Evolutionary conservation across 345 rosid genomes (phyloP).

Genomic region (Garcia nutans): DNA sequence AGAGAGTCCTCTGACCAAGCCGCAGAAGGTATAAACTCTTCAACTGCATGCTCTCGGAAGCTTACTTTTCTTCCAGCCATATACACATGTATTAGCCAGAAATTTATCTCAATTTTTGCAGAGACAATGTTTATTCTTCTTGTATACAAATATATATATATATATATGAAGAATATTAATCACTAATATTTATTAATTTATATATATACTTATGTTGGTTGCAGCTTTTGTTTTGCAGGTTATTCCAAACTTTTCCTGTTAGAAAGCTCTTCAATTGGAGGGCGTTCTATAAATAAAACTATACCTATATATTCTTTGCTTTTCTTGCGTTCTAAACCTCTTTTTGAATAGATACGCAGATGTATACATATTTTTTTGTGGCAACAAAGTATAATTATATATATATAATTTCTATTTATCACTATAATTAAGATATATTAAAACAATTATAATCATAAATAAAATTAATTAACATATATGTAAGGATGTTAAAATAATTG

Average conservation of each 20-base stretch:
- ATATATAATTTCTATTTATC: no score
- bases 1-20: slow-evolving; percentile 49
- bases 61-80: slow-evolving; percentile 11
- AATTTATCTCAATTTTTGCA: no score
- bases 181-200: background rate
- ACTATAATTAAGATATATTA: no score
- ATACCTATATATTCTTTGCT: slow-evolving; percentile 29
- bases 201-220: background rate
- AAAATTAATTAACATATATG: no score
- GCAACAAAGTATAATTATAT: no score
- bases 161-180: background rate
- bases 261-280: background rate
- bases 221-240: background rate
- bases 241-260: slow-evolving; percentile 25
- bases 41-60: slow-evolving; percentile 13
- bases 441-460: no score
- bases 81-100: slow-evolving; percentile 22
- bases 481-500: no score
- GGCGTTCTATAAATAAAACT: background rate
- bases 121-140: background rate
- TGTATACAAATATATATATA: background rate
- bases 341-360: no score
- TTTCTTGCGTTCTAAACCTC: slow-evolving; percentile 12
- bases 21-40: slow-evolving; percentile 39
- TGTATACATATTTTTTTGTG: no score